Conservation (phyloP, 352 stramenopile species). For the Aphanomyces astaci region DNA sequence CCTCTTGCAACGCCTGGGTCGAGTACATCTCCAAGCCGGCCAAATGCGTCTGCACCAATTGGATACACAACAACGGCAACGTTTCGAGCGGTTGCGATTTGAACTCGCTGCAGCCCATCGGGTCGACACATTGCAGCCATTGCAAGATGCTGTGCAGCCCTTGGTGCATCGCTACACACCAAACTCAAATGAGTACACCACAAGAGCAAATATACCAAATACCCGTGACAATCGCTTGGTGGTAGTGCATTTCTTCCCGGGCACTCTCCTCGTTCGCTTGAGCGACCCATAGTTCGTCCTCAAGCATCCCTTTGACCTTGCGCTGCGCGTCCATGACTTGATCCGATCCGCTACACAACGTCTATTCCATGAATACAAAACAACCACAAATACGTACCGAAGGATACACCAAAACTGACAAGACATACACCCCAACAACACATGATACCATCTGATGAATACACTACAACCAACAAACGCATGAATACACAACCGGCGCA, state of each 20-base stretch:
- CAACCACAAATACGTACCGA: no score
- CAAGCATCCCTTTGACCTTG: conserved; percentile 9
- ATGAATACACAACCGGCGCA: no score
- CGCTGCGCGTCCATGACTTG: conserved; percentile 7
- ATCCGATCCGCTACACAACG: conserved; percentile 4
- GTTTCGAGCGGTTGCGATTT: neutral
- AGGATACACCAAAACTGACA: no score
- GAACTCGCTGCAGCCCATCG: neutral
- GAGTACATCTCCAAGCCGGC: neutral
- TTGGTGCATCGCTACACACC: neutral
- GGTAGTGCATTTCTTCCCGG: neutral
- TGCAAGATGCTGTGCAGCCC: neutral
- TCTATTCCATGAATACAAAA: neutral
- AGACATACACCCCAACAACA: no score
- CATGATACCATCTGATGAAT: no score
- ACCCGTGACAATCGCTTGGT: neutral
- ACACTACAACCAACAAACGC: no score
- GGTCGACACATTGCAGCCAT: neutral
- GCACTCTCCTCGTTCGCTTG: conserved; percentile 1
- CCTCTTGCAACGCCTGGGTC: conserved; percentile 7
- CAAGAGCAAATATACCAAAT: neutral
- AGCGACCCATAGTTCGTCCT: conserved; percentile 15
- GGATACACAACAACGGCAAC: neutral
- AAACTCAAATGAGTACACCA: neutral
- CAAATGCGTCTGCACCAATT: neutral